A percentile compares a stretch with the other conserved stretches of the same genome.
These are phyloP conservation scores for Stereocaulon alpinum DNA, from an alignment of 495 filamentous ascomycete genomes.

Conservation along the genomic window DNA sequence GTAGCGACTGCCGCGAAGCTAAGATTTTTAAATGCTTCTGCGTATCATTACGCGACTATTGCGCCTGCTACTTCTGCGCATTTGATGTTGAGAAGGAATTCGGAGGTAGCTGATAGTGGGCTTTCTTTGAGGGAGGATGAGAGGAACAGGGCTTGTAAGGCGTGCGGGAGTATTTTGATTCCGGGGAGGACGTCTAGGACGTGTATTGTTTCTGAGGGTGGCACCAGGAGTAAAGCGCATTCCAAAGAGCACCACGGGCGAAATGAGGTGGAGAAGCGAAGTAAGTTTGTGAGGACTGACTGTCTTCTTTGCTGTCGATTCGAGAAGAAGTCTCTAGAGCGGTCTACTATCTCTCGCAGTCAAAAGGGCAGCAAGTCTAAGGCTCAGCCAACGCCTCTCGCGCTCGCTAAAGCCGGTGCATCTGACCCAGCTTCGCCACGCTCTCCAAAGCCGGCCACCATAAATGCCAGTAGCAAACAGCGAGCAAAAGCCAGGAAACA, in stretches of 20 bases:
- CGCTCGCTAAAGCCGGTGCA: not conserved
- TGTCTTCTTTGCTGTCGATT: slow-evolving; percentile 15
- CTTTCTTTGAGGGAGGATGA: not conserved
- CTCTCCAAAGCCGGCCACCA: slow-evolving; percentile 18
- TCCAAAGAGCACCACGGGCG: not conserved
- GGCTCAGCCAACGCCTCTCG: not conserved
- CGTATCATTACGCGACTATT: slow-evolving; percentile 6
- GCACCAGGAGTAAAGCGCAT: not conserved
- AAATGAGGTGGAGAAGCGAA: not conserved
- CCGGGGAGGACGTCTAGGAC: slow-evolving; percentile 8
- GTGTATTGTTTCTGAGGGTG: not conserved
- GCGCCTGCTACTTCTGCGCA: slow-evolving; percentile 17
- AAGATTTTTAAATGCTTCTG: slow-evolving; percentile 11
- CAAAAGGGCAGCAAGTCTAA: not conserved
- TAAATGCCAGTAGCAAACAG: slow-evolving; percentile 48
- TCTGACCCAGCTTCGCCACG: not conserved
- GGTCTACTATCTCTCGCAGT: not conserved
- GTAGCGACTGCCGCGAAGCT: slow-evolving; percentile 9
- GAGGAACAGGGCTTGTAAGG: slow-evolving; percentile 4
- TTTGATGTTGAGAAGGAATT: slow-evolving; percentile 12
- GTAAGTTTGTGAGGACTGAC: slow-evolving; percentile 6
- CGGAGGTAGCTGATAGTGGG: not conserved
- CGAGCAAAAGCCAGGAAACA: slow-evolving; percentile 50
- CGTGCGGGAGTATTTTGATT: slow-evolving; percentile 17
- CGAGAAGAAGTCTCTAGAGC: slow-evolving; percentile 2